These are phyloP conservation scores for Poterioochromonas sp. DNA, from an alignment of 352 stramenopile species.

Conservation along the genomic window DNA sequence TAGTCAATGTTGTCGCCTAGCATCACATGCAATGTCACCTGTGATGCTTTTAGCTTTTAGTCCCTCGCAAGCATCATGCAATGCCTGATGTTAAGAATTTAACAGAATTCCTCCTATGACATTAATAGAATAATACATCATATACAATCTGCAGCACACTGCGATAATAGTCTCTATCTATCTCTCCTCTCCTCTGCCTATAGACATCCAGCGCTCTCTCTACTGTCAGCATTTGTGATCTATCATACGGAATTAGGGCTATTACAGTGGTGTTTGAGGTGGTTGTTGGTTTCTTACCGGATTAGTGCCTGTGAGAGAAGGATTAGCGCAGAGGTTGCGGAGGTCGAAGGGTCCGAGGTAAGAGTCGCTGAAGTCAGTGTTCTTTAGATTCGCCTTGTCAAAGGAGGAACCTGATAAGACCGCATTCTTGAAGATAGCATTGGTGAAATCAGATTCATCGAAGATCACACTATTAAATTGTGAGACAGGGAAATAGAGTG, in stretches of 20 bases:
- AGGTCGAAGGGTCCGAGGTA: slow-evolving; percentile 35
- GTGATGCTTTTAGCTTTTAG: too few relatives aligned
- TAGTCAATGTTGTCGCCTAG: too few relatives aligned
- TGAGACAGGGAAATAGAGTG: neutral
- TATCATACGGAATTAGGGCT: neutral
- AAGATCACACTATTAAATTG: slow-evolving; percentile 59
- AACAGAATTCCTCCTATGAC: too few relatives aligned
- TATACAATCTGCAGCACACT: too few relatives aligned
- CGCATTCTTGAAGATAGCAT: slow-evolving; percentile 63
- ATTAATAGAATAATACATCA: too few relatives aligned
- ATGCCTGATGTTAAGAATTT: too few relatives aligned
- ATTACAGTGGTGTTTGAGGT: neutral
- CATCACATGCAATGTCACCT: too few relatives aligned
- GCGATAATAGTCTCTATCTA: too few relatives aligned
- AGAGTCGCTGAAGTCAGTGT: slow-evolving; percentile 64
- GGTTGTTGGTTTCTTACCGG: neutral
- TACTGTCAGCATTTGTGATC: neutral
- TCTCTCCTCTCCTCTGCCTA: too few relatives aligned
- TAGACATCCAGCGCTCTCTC: neutral
- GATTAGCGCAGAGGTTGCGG: neutral
- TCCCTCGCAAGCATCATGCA: too few relatives aligned
- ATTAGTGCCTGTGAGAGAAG: neutral
- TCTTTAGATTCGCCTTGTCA: slow-evolving; percentile 59
- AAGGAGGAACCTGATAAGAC: slow-evolving; percentile 70
- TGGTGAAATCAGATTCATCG: slow-evolving; percentile 42